Percentiles rank a stretch among this genome's conserved stretches.
Evolutionary conservation across 1,139 yeast genomes (phyloP).

Genomic region (Hansenula sp.): DNA sequence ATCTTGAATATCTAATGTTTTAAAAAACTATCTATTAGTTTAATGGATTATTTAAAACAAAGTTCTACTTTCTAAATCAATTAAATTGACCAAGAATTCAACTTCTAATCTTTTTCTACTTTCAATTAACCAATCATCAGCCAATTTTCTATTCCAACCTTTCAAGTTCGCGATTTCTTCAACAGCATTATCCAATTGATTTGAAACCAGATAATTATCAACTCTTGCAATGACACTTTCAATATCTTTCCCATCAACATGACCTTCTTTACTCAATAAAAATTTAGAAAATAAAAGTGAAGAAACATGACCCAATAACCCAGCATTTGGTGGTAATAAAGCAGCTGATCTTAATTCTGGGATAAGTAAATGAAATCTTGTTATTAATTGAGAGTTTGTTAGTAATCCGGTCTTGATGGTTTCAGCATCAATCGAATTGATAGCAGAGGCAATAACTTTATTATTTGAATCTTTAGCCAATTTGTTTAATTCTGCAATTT

Average conservation of each 20-base stretch:
- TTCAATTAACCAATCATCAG: slow-evolving; percentile 87
- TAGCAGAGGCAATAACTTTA: slow-evolving; percentile 27
- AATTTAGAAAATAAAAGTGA: slow-evolving; percentile 75
- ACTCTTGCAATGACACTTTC: slow-evolving; percentile 90
- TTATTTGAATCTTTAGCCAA: slow-evolving; percentile 41
- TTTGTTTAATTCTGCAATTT: slow-evolving; percentile 42
- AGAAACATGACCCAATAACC: slow-evolving; percentile 85
- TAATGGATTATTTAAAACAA: slow-evolving; percentile 13
- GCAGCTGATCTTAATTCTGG: slow-evolving; percentile 91
- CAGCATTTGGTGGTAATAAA: slow-evolving; percentile 90
- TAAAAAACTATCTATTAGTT: no score
- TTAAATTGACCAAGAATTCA: slow-evolving; percentile 64
- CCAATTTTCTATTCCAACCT: slow-evolving; percentile 91
- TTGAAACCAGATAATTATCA: slow-evolving; percentile 67
- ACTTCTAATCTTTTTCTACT: slow-evolving; percentile 88
- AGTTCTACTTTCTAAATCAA: slow-evolving; percentile 36
- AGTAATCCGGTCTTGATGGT: slow-evolving; percentile 56
- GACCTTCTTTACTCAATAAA: slow-evolving; percentile 60
- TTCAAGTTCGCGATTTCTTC: slow-evolving; percentile 86
- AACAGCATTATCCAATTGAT: slow-evolving; percentile 82
- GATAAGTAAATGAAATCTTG: slow-evolving; percentile 66
- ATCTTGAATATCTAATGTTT: neutral
- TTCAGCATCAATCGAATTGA: slow-evolving; percentile 42
- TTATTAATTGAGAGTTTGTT: slow-evolving; percentile 25
- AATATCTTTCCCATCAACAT: slow-evolving; percentile 73